Base-by-base conservation (phyloP, 306 rosid genomes). In the Lathyrus tuberosus region DNA sequence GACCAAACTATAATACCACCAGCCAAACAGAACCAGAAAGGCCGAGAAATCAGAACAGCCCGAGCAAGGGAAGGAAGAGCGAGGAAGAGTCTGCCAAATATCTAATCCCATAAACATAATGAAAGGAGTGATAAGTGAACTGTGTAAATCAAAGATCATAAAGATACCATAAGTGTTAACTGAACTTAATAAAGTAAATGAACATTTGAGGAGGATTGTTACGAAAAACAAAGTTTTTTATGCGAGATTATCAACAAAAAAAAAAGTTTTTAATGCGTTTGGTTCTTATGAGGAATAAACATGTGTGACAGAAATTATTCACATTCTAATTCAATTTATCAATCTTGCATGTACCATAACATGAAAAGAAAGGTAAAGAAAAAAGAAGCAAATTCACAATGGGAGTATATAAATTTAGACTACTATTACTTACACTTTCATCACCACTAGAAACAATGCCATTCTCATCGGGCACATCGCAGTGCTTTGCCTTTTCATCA, bases 61-160 rank as follows among this genome's bases (percentile, higher is more conserved):
- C 30, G 60, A 67, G 51, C 60, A 67, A 3, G 7, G 14, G 71
- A 67, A 47, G 44, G 60, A 67, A 67, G 30, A 10, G 22, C 13
- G 16, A 15, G n/a, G 26, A 11, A 48, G 59, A 30, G 42, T 48
- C 46, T 67, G 15, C n/a, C 26, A 67, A 47, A 30, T 48, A 38
- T 47, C 71, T 47, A 31, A 47, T 8, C 9, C 46, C 57, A 65
- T 9, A 46, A 65, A 20, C 31, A 52, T 2, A 24, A 10, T 14
- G 5, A 64, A 4, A 44, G 42, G 17, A 38, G n/a, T 6, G 31
- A 11, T 41, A 41, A 41, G 5, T 41, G n/a, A 41, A 10, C 46
- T 11, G 11, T 11, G n/a, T n/a, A n/a, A n/a, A n/a, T n/a, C n/a
- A n/a, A n/a, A n/a, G n/a, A n/a, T n/a, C n/a, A n/a, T n/a, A n/a